phyloP scores from a whole-genome alignment of 2,329 filamentous ascomycete species.

The Colletotrichum neosansevieriae region DNA sequence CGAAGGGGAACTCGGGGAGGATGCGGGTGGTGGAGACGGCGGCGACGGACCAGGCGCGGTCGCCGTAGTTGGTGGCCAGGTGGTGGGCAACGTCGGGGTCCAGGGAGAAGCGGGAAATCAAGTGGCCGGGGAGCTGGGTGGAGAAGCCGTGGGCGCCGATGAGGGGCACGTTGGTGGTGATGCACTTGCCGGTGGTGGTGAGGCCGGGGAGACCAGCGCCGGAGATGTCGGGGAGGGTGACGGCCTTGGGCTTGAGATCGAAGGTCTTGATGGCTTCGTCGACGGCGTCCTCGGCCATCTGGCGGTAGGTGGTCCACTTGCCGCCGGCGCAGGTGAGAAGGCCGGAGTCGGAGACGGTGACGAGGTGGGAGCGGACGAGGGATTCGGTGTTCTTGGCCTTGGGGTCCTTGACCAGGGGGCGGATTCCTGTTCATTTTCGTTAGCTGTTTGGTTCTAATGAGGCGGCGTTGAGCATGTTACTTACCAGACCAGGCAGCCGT shows the following conservation, averaged over 20 bases:
- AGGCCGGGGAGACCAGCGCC: slow-evolving; percentile 64
- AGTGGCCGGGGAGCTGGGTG: slow-evolving; percentile 48
- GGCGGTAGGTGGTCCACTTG: slow-evolving; percentile 90
- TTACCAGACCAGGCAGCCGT: slow-evolving; percentile 84
- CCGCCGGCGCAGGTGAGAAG: slow-evolving; percentile 85
- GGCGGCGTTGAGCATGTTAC: slow-evolving; percentile 31
- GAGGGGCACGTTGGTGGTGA: slow-evolving; percentile 79
- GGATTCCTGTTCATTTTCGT: slow-evolving; percentile 62
- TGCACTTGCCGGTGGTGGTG: slow-evolving; percentile 76
- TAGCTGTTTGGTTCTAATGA: background rate
- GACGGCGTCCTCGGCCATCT: slow-evolving; percentile 89
- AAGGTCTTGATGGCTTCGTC: slow-evolving; percentile 81
- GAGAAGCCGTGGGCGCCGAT: slow-evolving; percentile 81
- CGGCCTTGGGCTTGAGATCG: slow-evolving; percentile 63
- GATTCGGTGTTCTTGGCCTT: slow-evolving; percentile 86
- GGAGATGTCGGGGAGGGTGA: slow-evolving; percentile 72
- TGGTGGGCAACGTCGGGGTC: slow-evolving; percentile 56
- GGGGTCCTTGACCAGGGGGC: slow-evolving; percentile 83
- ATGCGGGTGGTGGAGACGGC: slow-evolving; percentile 66
- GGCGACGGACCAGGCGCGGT: slow-evolving; percentile 78
- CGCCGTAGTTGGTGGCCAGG: slow-evolving; percentile 57
- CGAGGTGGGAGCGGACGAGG: slow-evolving; percentile 84
- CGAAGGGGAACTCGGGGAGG: slow-evolving; percentile 75
- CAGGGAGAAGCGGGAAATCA: slow-evolving; percentile 49
- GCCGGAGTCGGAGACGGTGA: slow-evolving; percentile 80